A percentile compares a stretch with the other conserved stretches of the same genome.
These are phyloP conservation scores for Sugiyamaella grinbergsii DNA, from an alignment of 1,139 yeast genomes.

Conservation along the genomic window DNA sequence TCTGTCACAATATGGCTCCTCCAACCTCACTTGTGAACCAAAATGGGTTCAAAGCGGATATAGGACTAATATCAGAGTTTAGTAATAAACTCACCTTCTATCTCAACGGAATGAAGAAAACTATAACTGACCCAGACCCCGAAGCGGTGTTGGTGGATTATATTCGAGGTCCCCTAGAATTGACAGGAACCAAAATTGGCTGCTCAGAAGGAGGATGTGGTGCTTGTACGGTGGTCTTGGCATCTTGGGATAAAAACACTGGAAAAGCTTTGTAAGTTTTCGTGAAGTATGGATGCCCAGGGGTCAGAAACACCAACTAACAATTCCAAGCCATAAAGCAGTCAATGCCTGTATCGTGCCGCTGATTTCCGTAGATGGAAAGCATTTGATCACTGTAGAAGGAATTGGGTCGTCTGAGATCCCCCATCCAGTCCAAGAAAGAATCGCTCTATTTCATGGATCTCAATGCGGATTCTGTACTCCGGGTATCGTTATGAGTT, in stretches of 20 bases:
- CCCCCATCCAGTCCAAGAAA: slow-evolving; percentile 51
- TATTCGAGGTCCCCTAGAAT: slow-evolving; percentile 40
- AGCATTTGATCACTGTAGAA: slow-evolving; percentile 50
- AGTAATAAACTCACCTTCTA: slow-evolving; percentile 41
- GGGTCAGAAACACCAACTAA: background rate
- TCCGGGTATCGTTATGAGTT: slow-evolving; percentile 53
- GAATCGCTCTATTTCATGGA: slow-evolving; percentile 52
- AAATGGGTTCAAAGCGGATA: slow-evolving; percentile 5
- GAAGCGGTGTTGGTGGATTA: slow-evolving; percentile 48
- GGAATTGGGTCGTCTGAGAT: slow-evolving; percentile 46
- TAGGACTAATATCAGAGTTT: slow-evolving; percentile 1
- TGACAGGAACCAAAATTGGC: slow-evolving; percentile 51
- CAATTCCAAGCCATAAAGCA: slow-evolving; percentile 40
- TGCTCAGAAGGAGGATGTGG: slow-evolving; percentile 55
- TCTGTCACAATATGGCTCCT: background rate
- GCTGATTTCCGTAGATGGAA: slow-evolving; percentile 48
- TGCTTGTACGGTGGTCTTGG: slow-evolving; percentile 50
- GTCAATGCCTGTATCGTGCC: slow-evolving; percentile 52
- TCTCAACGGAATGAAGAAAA: slow-evolving; percentile 45
- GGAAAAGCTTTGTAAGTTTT: slow-evolving; percentile 34
- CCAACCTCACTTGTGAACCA: slow-evolving; percentile 4
- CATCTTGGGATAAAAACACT: slow-evolving; percentile 37
- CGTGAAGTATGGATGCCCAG: no score
- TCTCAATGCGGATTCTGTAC: slow-evolving; percentile 54
- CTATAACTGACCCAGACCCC: slow-evolving; percentile 46